Evolutionary conservation across 805 yeast genomes (phyloP), one percentile per base, ranked within the genome.

Genomic region (Kuraishia piskuri): DNA sequence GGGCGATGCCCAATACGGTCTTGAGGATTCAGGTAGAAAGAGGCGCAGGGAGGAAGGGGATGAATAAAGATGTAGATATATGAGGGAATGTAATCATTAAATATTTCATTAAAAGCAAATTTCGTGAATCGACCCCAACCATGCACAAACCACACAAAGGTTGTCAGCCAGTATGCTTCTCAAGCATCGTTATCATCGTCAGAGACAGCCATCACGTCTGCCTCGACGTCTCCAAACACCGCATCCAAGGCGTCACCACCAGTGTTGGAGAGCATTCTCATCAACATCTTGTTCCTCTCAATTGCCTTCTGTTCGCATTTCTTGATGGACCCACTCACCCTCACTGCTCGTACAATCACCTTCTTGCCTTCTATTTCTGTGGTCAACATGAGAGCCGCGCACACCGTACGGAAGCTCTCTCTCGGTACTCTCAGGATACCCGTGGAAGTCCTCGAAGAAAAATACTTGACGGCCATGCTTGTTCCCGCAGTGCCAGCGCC

Each of bases 261-360:
- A 26, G 55, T 54, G 36, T 61, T 59, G 55, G 59, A 56, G 48
- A 65, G 46, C 37, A 55, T 55, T 9, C 47, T 53, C 54, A 66
- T 57, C 62, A 78, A 68, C 48, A 68, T 57, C 47, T 71, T 67
- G 51, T 75, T 72, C 62, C 80, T 72, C 53, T 75, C 66, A 25
- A 88, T 81, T 0, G 90, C 85, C 54, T 74, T 79, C 58, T 82
- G 78, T 63, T 91, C 96, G 58, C 95, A 80, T 63, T 88, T 89
- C 63, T 83, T 84, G 31, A 91, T 90, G 0, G 97, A 90, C 0
- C 97, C 98, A 62, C 96, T 84, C 0, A 88, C 82, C 54, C 85
- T 86, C 3, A 78, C 69, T 25, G 88, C 84, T 53, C 83, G 74
- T 17, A 90, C 66, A 10, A 86, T 75, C 3, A 82, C 78, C 6